A percentile compares a stretch with the other conserved stretches of the same genome.
These are phyloP conservation scores for Xeromyces bisporus DNA, from an alignment of 495 filamentous ascomycete species.

Conservation along the genomic window DNA sequence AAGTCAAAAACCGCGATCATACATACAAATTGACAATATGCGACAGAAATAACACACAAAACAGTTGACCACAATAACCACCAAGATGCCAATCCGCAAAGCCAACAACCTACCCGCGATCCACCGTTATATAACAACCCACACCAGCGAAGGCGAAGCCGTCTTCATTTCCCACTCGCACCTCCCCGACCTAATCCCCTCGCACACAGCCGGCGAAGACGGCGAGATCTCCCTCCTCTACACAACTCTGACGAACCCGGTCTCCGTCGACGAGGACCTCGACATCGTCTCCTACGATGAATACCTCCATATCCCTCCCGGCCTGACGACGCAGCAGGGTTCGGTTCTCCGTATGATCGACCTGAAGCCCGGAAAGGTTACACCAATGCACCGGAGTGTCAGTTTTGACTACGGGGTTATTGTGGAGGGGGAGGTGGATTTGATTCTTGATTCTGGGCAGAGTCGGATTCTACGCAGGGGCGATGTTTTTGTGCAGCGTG, in stretches of 20 bases:
- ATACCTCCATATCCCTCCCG: slow-evolving; percentile 19
- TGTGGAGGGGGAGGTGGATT: slow-evolving; percentile 56
- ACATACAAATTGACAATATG: too few relatives aligned
- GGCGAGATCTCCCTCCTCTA: slow-evolving; percentile 24
- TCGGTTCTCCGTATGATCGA: slow-evolving; percentile 34
- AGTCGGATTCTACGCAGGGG: slow-evolving; percentile 47
- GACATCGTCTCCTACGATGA: slow-evolving; percentile 21
- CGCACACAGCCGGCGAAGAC: slow-evolving; percentile 15
- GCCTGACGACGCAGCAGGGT: slow-evolving; percentile 17
- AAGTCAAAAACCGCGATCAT: too few relatives aligned
- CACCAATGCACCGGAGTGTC: slow-evolving; percentile 51
- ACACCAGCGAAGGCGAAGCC: slow-evolving; percentile 21
- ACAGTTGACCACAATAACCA: too few relatives aligned
- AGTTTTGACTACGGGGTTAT: slow-evolving; percentile 57
- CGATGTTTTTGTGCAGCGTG: slow-evolving; percentile 48
- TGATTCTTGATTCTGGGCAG: slow-evolving; percentile 45
- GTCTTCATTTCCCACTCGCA: slow-evolving; percentile 21
- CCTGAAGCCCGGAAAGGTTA: slow-evolving; percentile 50
- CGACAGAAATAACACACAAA: too few relatives aligned
- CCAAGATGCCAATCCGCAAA: neutral
- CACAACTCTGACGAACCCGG: slow-evolving; percentile 17
- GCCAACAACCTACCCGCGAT: slow-evolving; percentile 18
- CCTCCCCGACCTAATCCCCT: slow-evolving; percentile 18
- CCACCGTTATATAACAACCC: slow-evolving; percentile 25
- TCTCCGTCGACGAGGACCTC: slow-evolving; percentile 15